Evolutionary conservation across 116 monocot species (phyloP).

Genomic region (Cymodocea nodosa): DNA sequence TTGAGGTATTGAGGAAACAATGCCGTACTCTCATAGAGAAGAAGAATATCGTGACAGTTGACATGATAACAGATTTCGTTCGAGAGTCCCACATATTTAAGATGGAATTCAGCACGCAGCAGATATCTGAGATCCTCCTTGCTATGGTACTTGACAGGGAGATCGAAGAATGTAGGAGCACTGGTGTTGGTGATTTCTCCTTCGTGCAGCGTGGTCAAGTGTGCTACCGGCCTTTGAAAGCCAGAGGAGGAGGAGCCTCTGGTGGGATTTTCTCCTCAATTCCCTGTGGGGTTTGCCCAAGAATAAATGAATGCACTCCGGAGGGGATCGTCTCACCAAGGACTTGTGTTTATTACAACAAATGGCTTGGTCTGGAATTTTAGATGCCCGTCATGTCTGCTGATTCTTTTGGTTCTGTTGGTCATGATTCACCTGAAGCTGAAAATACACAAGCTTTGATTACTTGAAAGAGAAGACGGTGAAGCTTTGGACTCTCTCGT

Average conservation of each 20-base stretch:
- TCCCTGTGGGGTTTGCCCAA: conserved; percentile 78
- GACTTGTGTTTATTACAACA: conserved; percentile 58
- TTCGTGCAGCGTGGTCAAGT: conserved; percentile 25
- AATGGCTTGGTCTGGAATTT: conserved; percentile 34
- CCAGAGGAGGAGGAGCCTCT: background rate
- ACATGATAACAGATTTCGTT: conserved; percentile 21
- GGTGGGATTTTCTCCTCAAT: conserved; percentile 26
- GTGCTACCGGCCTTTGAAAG: conserved; percentile 33
- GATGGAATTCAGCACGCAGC: conserved; percentile 15
- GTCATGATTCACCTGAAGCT: too few relatives aligned
- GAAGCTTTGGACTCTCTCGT: too few relatives aligned
- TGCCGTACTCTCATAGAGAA: conserved; percentile 26
- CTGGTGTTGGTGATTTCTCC: conserved; percentile 42
- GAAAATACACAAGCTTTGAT: too few relatives aligned
- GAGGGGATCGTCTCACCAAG: conserved; percentile 75
- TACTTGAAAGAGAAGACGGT: too few relatives aligned
- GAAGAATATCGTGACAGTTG: conserved; percentile 22
- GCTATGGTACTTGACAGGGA: conserved; percentile 52
- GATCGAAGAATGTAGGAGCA: conserved; percentile 57
- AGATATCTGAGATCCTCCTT: conserved; percentile 36
- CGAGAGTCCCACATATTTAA: conserved; percentile 13
- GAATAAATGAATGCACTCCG: conserved; percentile 60
- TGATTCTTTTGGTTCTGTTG: too few relatives aligned
- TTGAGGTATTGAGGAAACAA: conserved; percentile 16
- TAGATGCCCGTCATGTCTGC: background rate